Evolutionary conservation across 495 filamentous ascomycete species (phyloP).

Genomic region (Penicillium odoratum): DNA sequence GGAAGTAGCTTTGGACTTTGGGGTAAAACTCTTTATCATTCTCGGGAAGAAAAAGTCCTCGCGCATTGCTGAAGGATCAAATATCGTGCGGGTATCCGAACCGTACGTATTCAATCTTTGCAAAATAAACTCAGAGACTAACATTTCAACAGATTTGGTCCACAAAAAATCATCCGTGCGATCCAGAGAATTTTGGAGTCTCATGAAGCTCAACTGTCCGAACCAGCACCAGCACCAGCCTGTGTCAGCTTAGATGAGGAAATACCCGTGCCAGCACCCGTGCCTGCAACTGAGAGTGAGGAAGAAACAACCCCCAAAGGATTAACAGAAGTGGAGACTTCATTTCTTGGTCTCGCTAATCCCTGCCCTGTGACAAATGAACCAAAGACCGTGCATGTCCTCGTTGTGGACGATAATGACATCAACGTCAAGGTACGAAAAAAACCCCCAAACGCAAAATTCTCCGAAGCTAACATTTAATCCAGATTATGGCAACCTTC

Average conservation of each 20-base stretch:
- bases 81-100: constrained; percentile 31
- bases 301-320: background rate
- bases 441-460: background rate
- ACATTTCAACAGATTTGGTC: constrained; percentile 31
- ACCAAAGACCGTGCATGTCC: constrained; percentile 25
- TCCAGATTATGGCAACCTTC: constrained; percentile 50
- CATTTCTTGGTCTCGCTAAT: background rate
- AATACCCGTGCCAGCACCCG: background rate
- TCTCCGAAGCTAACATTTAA: background rate
- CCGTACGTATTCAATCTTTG: constrained; percentile 26
- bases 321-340: background rate
- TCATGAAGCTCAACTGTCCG: constrained; percentile 1
- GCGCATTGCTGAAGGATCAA: constrained; percentile 8
- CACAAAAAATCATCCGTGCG: constrained; percentile 31
- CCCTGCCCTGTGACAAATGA: background rate
- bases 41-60: constrained; percentile 24
- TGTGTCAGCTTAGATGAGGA: background rate
- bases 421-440: constrained; percentile 47
- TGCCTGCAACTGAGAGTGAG: background rate
- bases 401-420: constrained; percentile 52
- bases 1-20: constrained; percentile 3
- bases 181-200: constrained; percentile 23
- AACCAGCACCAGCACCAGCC: background rate
- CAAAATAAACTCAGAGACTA: constrained; percentile 7
- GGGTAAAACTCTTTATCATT: constrained; percentile 31